phyloP scores from a whole-genome alignment of 352 stramenopile genomes.

The Phytophthora boehmeriae region DNA sequence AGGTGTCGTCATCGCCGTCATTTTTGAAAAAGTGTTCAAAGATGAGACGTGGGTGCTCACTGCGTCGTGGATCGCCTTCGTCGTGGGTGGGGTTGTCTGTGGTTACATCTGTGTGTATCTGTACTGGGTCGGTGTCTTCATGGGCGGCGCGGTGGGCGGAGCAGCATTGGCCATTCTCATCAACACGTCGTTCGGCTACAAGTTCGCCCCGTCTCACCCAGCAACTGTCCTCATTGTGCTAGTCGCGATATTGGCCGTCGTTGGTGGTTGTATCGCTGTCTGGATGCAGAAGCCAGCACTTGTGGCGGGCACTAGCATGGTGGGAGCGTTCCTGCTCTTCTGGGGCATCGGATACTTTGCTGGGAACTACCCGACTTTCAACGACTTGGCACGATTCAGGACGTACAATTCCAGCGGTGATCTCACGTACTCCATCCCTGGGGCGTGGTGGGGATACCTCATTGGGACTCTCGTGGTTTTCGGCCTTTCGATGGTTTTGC shows the following conservation, averaged over 20 bases:
- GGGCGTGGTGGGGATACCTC: constrained; percentile 70
- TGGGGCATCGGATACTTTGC: constrained; percentile 73
- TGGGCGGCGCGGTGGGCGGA: constrained; percentile 59
- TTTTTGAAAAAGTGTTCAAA: constrained; percentile 60
- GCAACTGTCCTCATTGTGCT: constrained; percentile 59
- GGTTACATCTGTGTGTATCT: constrained; percentile 58
- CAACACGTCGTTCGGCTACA: constrained; percentile 59
- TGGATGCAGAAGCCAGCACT: constrained; percentile 67
- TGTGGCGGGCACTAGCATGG: constrained; percentile 52
- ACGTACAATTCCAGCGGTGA: constrained; percentile 38
- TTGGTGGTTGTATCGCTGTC: constrained; percentile 46
- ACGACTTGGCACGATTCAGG: constrained; percentile 48
- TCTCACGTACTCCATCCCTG: constrained; percentile 44
- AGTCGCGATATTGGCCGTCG: constrained; percentile 47
- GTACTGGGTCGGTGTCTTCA: constrained; percentile 58
- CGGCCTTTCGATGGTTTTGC: constrained; percentile 48
- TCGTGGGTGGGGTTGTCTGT: constrained; percentile 56
- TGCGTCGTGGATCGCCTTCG: constrained; percentile 76
- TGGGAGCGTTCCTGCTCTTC: constrained; percentile 46
- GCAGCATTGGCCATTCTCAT: constrained; percentile 62
- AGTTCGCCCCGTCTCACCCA: constrained; percentile 60
- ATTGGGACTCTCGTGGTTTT: constrained; percentile 56
- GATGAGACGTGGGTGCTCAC: constrained; percentile 58
- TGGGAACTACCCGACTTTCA: constrained; percentile 61
- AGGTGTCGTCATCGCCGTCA: constrained; percentile 49